Percentiles rank a stretch among this genome's conserved stretches.
Conservation (phyloP, 257 asterid species). For the Salvia miltiorrhiza region DNA sequence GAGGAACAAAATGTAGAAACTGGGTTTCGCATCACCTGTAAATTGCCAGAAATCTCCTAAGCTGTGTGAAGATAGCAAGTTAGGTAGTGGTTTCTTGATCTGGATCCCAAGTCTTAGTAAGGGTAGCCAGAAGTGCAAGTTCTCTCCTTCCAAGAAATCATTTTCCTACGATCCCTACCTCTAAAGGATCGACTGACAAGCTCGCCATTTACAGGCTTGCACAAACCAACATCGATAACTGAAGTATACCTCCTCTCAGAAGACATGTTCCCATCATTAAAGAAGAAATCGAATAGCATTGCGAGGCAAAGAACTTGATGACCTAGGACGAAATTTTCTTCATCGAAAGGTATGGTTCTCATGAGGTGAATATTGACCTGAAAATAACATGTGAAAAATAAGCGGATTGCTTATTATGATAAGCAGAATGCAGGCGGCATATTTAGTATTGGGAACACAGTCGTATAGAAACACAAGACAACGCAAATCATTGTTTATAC, state of each 20-base stretch:
- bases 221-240: slow-evolving; percentile 72
- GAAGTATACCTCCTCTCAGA: slow-evolving; percentile 50
- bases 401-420: background rate
- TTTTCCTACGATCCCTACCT: slow-evolving; percentile 86
- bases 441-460: background rate
- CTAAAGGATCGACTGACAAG: slow-evolving; percentile 70
- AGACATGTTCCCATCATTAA: slow-evolving; percentile 46
- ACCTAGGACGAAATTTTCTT: slow-evolving; percentile 62
- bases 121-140: slow-evolving; percentile 75
- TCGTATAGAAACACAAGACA: background rate
- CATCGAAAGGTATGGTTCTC: slow-evolving; percentile 50
- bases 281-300: slow-evolving; percentile 79
- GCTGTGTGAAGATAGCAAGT: background rate
- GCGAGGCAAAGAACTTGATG: slow-evolving; percentile 87
- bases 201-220: slow-evolving; percentile 69
- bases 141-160: slow-evolving; percentile 88
- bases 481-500: background rate
- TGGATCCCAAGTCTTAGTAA: slow-evolving; percentile 31
- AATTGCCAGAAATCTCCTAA: too few species aligned
- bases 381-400: slow-evolving; percentile 19
- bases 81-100: background rate
- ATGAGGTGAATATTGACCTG: slow-evolving; percentile 81
- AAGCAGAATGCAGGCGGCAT: background rate
- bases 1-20: too few species aligned
- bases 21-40: too few species aligned